Percentiles rank a stretch among this genome's conserved stretches.
phyloP scores from a whole-genome alignment of 768 basidiomycete species.

The Leccinum arenicola region DNA sequence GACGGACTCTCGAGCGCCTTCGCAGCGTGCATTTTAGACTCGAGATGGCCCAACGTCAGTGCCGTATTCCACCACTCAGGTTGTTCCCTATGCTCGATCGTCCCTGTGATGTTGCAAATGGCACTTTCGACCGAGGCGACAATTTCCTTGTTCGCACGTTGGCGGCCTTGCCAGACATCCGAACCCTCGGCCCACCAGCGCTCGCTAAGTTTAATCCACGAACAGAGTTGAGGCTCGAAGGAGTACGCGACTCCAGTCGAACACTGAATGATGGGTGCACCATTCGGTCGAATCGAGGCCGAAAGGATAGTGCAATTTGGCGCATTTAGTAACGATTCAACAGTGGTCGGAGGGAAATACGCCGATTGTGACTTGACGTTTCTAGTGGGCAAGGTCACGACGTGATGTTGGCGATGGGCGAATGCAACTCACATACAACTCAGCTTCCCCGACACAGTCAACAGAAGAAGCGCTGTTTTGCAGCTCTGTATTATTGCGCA shows the following conservation, averaged over 20 bases:
- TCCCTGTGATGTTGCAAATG: conserved; percentile 41
- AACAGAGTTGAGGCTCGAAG: conserved; percentile 63
- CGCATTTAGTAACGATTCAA: conserved; percentile 54
- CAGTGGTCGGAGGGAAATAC: conserved; percentile 62
- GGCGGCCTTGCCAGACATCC: conserved; percentile 77
- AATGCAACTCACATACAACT: conserved; percentile 61
- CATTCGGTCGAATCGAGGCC: conserved; percentile 72
- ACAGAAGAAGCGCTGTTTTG: conserved; percentile 61
- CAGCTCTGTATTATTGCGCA: conserved; percentile 66
- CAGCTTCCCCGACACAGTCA: conserved; percentile 73
- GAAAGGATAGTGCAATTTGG: conserved; percentile 63
- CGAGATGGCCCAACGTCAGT: conserved; percentile 84
- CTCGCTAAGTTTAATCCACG: conserved; percentile 77
- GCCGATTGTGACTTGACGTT: conserved; percentile 67
- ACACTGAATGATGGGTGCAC: conserved; percentile 71
- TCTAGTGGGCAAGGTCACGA: conserved; percentile 43
- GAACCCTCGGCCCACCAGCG: conserved; percentile 85
- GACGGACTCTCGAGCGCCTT: conserved; percentile 72
- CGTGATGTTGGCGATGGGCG: neutral
- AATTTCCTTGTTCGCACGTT: conserved; percentile 52
- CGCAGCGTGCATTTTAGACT: conserved; percentile 76
- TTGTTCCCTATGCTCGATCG: conserved; percentile 43
- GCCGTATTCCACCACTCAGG: conserved; percentile 84
- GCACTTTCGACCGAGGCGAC: conserved; percentile 54
- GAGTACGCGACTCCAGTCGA: conserved; percentile 78